Conservation (phyloP, 768 basidiomycete species). For the Naganishia friedmannii region DNA sequence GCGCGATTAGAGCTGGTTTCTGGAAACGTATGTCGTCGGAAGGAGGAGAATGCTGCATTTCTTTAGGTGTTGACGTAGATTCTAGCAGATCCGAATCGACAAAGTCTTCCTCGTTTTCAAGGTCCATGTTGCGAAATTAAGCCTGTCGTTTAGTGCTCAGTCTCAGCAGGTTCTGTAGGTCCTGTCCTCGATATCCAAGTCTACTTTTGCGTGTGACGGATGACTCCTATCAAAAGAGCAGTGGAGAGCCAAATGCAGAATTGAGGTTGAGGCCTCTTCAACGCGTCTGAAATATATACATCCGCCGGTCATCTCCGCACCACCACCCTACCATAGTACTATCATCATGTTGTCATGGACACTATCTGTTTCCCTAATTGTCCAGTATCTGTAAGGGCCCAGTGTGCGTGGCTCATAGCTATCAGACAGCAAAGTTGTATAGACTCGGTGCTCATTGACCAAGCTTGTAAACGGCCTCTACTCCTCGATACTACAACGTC, state of each 20-base stretch:
- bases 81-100: constrained; percentile 4
- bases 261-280: no score
- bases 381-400: no score
- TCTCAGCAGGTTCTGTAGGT: no score
- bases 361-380: no score
- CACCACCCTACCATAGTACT: no score
- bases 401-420: background rate
- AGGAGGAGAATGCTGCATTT: background rate
- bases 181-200: no score
- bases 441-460: background rate
- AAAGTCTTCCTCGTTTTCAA: constrained; percentile 9
- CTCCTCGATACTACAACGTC: background rate
- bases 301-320: no score
- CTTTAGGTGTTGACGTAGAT: background rate
- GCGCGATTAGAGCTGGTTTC: background rate
- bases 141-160: background rate
- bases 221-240: no score
- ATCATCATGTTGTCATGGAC: no score
- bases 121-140: background rate
- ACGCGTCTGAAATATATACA: no score
- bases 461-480: background rate
- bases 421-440: background rate
- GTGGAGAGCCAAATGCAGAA: no score
- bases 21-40: background rate
- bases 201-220: no score